Evolutionary conservation across 2,329 filamentous ascomycete species (phyloP).

Genomic region (Fusarium zealandicum): DNA sequence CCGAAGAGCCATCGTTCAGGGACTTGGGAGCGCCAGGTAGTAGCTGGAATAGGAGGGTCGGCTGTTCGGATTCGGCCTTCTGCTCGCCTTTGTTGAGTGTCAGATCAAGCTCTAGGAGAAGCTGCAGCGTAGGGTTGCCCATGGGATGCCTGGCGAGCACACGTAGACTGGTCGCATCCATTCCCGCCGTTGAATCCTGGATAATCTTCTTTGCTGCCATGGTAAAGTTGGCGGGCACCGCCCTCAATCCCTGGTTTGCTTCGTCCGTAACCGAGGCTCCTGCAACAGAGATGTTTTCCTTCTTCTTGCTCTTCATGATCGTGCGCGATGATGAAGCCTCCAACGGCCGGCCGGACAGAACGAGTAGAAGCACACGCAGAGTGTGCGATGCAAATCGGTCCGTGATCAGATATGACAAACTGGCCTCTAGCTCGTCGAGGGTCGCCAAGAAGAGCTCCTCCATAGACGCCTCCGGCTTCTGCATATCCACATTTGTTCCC

Average conservation of each 20-base stretch:
- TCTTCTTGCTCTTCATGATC: constrained; percentile 89
- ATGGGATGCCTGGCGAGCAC: constrained; percentile 87
- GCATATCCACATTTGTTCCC: constrained; percentile 52
- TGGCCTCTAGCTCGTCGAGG: constrained; percentile 85
- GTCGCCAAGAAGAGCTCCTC: constrained; percentile 85
- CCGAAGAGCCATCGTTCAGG: constrained; percentile 74
- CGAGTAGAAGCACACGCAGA: constrained; percentile 82
- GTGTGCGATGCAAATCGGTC: constrained; percentile 91
- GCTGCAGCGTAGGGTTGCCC: constrained; percentile 91
- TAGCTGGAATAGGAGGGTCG: constrained; percentile 74
- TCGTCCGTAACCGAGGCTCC: constrained; percentile 61
- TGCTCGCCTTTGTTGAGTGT: constrained; percentile 68
- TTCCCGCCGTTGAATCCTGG: constrained; percentile 72
- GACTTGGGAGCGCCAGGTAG: constrained; percentile 78
- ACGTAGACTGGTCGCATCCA: constrained; percentile 82
- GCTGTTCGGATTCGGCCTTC: constrained; percentile 45
- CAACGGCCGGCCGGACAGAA: constrained; percentile 83
- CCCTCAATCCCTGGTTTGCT: constrained; percentile 52
- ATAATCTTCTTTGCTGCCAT: constrained; percentile 84
- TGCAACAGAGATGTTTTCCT: constrained; percentile 78
- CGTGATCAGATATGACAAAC: constrained; percentile 83
- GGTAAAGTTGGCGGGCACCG: constrained; percentile 81
- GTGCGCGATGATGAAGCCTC: constrained; percentile 73
- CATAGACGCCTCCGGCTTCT: constrained; percentile 68
- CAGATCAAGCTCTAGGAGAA: constrained; percentile 87